phyloP scores from a whole-genome alignment of 371 early-diverging fungal genomes.

The Rhizopus microsporus region DNA sequence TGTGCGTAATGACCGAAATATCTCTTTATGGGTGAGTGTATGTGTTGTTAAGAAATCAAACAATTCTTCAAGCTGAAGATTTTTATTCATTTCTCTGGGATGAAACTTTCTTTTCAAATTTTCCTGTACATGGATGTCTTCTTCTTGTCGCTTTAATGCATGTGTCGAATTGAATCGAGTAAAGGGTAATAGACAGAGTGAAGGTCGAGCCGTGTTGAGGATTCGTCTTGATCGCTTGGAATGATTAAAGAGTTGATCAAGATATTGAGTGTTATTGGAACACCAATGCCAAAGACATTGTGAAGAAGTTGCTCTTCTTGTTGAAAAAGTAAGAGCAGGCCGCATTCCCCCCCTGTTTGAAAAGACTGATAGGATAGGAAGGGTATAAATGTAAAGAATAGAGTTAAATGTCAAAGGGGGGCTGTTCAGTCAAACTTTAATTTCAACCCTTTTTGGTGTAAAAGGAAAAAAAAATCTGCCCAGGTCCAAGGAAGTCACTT shows the following conservation, averaged over 20 bases:
- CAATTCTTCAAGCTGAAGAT: conserved; percentile 6
- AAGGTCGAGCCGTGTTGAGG: conserved; percentile 7
- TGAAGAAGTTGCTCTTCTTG: conserved; percentile 25
- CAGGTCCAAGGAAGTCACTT: conserved; percentile 1
- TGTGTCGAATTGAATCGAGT: conserved; percentile 9
- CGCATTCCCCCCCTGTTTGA: conserved; percentile 18
- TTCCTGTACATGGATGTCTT: neutral
- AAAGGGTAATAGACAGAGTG: conserved; percentile 6
- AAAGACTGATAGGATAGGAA: neutral
- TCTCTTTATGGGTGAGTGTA: conserved; percentile 6
- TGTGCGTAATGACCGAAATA: conserved; percentile 32
- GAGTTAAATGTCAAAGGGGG: neutral
- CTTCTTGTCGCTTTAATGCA: conserved; percentile 7
- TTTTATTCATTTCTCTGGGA: conserved; percentile 16
- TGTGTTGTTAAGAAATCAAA: neutral
- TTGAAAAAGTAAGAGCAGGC: conserved; percentile 28
- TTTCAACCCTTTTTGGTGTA: neutral
- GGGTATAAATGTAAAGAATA: neutral
- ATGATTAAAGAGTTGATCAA: conserved; percentile 4
- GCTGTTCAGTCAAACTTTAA: neutral
- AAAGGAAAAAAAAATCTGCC: conserved; percentile 4
- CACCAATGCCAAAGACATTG: conserved; percentile 20
- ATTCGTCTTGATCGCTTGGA: conserved; percentile 3
- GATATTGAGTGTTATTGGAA: conserved; percentile 1
- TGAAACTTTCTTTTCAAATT: conserved; percentile 5